Evolutionary conservation across 768 basidiomycete species (phyloP).

Genomic region (Collybia sordida): DNA sequence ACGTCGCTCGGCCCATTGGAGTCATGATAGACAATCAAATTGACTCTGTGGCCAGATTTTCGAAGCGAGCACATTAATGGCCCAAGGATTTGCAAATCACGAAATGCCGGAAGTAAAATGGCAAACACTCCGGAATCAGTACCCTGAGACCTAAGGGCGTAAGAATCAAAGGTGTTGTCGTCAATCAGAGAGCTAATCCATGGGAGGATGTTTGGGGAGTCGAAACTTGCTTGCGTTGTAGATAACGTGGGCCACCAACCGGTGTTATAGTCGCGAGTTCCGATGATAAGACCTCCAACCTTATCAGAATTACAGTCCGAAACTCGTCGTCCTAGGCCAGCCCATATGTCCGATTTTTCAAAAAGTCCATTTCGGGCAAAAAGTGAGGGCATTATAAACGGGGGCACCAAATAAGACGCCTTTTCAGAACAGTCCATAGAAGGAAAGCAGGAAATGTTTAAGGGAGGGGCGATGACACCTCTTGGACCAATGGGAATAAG

Average conservation of each 20-base stretch:
- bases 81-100: conserved; percentile 31
- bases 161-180: background rate
- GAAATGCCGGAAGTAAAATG: conserved; percentile 30
- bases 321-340: conserved; percentile 23
- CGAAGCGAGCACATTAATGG: conserved; percentile 35
- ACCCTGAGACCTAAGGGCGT: background rate
- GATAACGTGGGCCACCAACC: conserved; percentile 6
- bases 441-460: conserved; percentile 28
- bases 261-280: background rate
- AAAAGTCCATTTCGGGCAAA: conserved; percentile 16
- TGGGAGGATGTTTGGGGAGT: conserved; percentile 1
- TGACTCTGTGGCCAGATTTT: conserved; percentile 25
- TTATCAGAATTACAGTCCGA: conserved; percentile 22
- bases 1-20: background rate
- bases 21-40: conserved; percentile 28
- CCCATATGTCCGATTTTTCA: conserved; percentile 26
- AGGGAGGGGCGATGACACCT: conserved; percentile 23
- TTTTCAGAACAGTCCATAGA: conserved; percentile 29
- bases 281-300: conserved; percentile 39
- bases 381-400: conserved; percentile 49
- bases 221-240: conserved; percentile 3
- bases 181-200: conserved; percentile 2
- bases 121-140: conserved; percentile 24
- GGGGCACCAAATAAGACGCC: conserved; percentile 58
- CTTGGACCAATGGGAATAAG: conserved; percentile 42